Base-by-base conservation (phyloP, 208 protist genomes). In the Crithidia fasciculata region DNA sequence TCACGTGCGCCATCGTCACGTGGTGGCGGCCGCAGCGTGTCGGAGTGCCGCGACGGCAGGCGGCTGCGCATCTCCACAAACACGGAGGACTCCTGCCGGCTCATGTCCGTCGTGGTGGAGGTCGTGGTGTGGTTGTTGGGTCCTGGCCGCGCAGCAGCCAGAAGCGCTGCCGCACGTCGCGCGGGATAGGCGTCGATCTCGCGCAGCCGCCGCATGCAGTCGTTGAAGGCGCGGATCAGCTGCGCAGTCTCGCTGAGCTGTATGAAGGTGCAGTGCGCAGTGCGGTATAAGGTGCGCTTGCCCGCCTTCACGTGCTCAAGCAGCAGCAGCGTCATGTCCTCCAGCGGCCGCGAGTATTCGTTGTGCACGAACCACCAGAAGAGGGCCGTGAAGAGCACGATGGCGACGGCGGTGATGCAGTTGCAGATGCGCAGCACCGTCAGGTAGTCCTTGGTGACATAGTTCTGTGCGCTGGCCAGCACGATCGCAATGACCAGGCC, bases 141-240 rank as follows among this genome's bases (percentile, higher is more conserved):
- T 28, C 28, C 28, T 28, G 28, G 28, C 28, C 28, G 1, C 28
- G 28, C 28, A 28, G 28, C 28, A 28, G 45, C 9, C 45, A 13
- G 45, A 49, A 15, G 10, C 13, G 36, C 43, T 56, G 5, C 8
- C 65, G 69, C 10, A 67, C 43, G 4, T 47, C 49, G 18, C 37
- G 36, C 2, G 75, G 75, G 0, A 80, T 19, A 80, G 18, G 50
- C 50, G 52, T 80, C 69, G 36, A 80, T 56, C 4, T 73, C 8
- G 39, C 55, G 68, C 45, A 80, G 60, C 18, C 53, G 75, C n/a
- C 47, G 49, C 53, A 76, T 58, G 15, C 60, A 37, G 0, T 7
- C 18, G 36, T 80, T 76, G 70, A 76, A 43, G n/a, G 69, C 75
- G 1, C 13, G 15, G 3, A 69, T 19, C 36, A 80, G 52, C 19